phyloP scores from a whole-genome alignment of 1,284 basidiomycete genomes.

The Tylopilus sp. region DNA sequence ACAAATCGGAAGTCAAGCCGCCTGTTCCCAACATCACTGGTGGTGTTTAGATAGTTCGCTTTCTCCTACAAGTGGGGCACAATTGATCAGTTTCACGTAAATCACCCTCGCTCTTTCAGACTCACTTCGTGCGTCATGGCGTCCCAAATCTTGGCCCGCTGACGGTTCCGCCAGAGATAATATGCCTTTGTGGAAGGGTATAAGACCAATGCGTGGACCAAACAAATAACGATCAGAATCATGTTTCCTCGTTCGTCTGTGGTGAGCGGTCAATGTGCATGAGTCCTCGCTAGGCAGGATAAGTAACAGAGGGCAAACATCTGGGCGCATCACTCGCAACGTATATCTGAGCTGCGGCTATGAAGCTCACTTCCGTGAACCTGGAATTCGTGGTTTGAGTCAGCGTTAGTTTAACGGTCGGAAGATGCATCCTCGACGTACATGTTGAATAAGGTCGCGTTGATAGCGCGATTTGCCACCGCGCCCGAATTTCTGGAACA shows the following conservation, averaged over 20 bases:
- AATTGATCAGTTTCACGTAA: no score
- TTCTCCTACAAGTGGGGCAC: no score
- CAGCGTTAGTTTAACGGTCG: no score
- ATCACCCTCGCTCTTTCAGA: neutral
- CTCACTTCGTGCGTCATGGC: slow-evolving; percentile 60
- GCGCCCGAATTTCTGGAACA: slow-evolving; percentile 66
- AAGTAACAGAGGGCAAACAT: slow-evolving; percentile 42
- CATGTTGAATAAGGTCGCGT: slow-evolving; percentile 69
- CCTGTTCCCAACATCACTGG: no score
- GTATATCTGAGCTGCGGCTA: slow-evolving; percentile 60
- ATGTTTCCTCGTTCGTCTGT: slow-evolving; percentile 63
- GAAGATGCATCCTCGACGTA: slow-evolving; percentile 11
- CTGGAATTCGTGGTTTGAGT: slow-evolving; percentile 13
- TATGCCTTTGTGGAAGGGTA: slow-evolving; percentile 64
- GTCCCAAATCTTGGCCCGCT: slow-evolving; percentile 61
- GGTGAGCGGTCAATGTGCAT: neutral
- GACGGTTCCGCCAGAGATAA: slow-evolving; percentile 63
- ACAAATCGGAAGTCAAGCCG: no score
- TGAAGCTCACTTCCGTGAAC: slow-evolving; percentile 59
- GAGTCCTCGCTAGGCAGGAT: neutral
- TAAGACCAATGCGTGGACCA: slow-evolving; percentile 58
- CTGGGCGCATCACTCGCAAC: slow-evolving; percentile 55
- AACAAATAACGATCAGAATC: slow-evolving; percentile 55
- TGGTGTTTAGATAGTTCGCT: no score
- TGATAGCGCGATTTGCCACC: slow-evolving; percentile 67